A percentile compares a stretch with the other conserved stretches of the same genome.
These are phyloP conservation scores for Pyrenophora tritici-repentis DNA, from an alignment of 2,329 filamentous ascomycete genomes.

Conservation along the genomic window DNA sequence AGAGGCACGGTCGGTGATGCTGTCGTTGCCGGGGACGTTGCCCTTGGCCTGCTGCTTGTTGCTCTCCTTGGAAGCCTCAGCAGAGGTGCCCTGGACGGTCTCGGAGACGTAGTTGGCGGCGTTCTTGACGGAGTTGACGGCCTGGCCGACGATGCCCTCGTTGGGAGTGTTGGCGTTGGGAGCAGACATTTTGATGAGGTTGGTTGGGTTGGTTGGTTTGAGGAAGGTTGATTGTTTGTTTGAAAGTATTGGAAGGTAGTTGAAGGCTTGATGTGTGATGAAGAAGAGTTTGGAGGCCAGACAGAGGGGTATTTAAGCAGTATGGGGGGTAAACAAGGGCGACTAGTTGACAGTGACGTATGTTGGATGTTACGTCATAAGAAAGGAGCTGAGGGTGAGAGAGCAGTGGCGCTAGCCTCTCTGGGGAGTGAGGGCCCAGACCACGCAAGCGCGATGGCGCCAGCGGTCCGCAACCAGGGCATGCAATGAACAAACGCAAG, in stretches of 20 bases:
- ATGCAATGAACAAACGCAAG: conserved; percentile 10
- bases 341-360: conserved; percentile 10
- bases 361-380: conserved; percentile 4
- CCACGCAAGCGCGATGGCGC: conserved; percentile 1
- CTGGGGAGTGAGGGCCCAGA: conserved; percentile 6
- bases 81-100: conserved; percentile 62
- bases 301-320: conserved; percentile 24
- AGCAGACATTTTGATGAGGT: conserved; percentile 49
- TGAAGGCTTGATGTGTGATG: conserved; percentile 23
- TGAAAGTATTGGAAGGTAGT: neutral
- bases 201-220: conserved; percentile 14
- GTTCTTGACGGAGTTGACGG: conserved; percentile 54
- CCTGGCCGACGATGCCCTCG: conserved; percentile 51
- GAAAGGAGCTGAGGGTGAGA: conserved; percentile 2
- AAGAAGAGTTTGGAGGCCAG: conserved; percentile 10
- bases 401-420: neutral
- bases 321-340: conserved; percentile 2
- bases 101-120: conserved; percentile 72
- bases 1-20: conserved; percentile 55
- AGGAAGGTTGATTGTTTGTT: neutral
- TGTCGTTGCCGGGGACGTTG: conserved; percentile 57
- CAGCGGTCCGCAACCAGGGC: conserved; percentile 6
- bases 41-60: conserved; percentile 66
- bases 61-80: conserved; percentile 67
- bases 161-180: conserved; percentile 52